phyloP scores from a whole-genome alignment of 1,284 basidiomycete species.

The Exobasidium cylindrosporum region DNA sequence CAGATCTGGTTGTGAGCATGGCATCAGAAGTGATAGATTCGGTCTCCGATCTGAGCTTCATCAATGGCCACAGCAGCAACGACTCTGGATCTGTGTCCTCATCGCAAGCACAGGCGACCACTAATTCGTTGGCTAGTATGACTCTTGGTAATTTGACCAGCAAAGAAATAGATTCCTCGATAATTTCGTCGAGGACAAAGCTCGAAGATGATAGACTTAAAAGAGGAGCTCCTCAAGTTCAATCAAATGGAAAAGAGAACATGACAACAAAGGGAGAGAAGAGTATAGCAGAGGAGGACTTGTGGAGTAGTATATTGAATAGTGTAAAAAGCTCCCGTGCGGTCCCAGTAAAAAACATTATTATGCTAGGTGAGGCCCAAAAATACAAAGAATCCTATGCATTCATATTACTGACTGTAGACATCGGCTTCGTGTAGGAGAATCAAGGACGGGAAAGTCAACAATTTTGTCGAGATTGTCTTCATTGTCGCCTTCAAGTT shows the following conservation, averaged over 20 bases:
- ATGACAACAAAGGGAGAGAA: too few relatives aligned
- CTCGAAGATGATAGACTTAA: too few relatives aligned
- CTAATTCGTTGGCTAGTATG: neutral
- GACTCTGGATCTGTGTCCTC: neutral
- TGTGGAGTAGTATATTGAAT: conserved; percentile 87
- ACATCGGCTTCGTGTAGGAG: too few relatives aligned
- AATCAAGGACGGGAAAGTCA: conserved; percentile 73
- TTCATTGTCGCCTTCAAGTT: conserved; percentile 55
- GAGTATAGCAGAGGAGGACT: conserved; percentile 60
- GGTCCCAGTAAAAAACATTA: conserved; percentile 78
- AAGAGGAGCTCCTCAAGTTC: too few relatives aligned
- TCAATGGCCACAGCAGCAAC: neutral
- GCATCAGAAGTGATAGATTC: too few relatives aligned
- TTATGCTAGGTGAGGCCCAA: conserved; percentile 62
- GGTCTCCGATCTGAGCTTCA: neutral
- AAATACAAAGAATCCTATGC: neutral
- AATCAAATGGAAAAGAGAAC: too few relatives aligned
- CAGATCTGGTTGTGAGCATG: too few relatives aligned
- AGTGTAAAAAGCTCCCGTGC: conserved; percentile 78
- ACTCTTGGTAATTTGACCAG: too few relatives aligned
- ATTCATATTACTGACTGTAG: too few relatives aligned
- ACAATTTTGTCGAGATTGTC: conserved; percentile 66
- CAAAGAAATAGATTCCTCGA: too few relatives aligned
- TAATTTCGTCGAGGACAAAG: too few relatives aligned
- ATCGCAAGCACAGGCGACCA: neutral